A percentile compares a stretch with the other conserved stretches of the same genome.
phyloP scores from a whole-genome alignment of 2,329 filamentous ascomycete species.

The Neofusicoccum laricinum region DNA sequence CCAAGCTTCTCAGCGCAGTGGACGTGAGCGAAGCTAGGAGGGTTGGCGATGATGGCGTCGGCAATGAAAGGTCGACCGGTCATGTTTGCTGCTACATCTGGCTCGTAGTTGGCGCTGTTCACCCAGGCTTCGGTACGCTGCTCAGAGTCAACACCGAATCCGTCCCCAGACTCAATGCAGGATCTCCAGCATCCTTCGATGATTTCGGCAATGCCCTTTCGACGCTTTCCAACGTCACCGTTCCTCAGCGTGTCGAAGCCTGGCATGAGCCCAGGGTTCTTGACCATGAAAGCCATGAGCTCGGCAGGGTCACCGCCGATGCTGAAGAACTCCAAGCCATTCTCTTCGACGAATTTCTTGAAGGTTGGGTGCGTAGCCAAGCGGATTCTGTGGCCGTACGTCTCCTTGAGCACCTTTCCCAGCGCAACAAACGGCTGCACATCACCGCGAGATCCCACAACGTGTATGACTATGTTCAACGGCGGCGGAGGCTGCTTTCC shows the following conservation, averaged over 20 bases:
- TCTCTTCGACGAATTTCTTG: slow-evolving; percentile 48
- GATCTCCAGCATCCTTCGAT: slow-evolving; percentile 84
- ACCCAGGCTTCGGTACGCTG: slow-evolving; percentile 53
- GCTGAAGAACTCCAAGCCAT: slow-evolving; percentile 51
- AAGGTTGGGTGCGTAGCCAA: slow-evolving; percentile 50
- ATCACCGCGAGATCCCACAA: slow-evolving; percentile 49
- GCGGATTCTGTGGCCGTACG: slow-evolving; percentile 47
- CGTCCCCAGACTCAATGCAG: slow-evolving; percentile 76
- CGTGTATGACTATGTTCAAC: slow-evolving; percentile 49
- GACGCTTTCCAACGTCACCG: slow-evolving; percentile 72
- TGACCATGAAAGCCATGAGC: slow-evolving; percentile 79
- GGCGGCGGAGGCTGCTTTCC: slow-evolving; percentile 53
- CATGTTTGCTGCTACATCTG: slow-evolving; percentile 32
- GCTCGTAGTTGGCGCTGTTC: slow-evolving; percentile 40
- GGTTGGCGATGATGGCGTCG: slow-evolving; percentile 76
- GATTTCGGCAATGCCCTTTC: slow-evolving; percentile 74
- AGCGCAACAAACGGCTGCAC: slow-evolving; percentile 51
- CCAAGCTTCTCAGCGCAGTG: slow-evolving; percentile 74
- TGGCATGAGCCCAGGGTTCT: slow-evolving; percentile 82
- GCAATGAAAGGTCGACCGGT: slow-evolving; percentile 68
- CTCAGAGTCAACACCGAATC: slow-evolving; percentile 50
- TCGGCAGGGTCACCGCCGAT: slow-evolving; percentile 50
- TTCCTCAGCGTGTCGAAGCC: slow-evolving; percentile 72
- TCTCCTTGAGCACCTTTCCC: slow-evolving; percentile 49
- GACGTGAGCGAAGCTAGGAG: slow-evolving; percentile 72